A percentile compares a stretch with the other conserved stretches of the same genome.
phyloP scores from a whole-genome alignment of 2,329 filamentous ascomycete genomes.

The Pseudohalonectria lignicola region DNA sequence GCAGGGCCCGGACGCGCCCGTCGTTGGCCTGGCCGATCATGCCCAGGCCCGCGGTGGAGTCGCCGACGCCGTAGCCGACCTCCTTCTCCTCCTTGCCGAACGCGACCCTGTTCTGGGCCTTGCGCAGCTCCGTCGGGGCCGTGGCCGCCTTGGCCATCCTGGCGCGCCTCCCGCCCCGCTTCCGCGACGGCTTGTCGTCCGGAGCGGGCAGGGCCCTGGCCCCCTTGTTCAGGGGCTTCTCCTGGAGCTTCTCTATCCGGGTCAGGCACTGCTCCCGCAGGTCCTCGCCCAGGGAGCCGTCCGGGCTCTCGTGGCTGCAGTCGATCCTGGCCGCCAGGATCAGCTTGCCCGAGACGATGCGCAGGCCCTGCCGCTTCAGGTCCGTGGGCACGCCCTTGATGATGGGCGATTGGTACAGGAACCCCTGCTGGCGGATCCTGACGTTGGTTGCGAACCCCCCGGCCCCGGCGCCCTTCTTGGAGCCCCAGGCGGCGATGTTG shows the following conservation, averaged over 20 bases:
- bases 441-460: constrained; percentile 87
- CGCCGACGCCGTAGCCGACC: constrained; percentile 78
- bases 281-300: constrained; percentile 74
- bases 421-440: constrained; percentile 82
- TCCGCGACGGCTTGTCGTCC: constrained; percentile 88
- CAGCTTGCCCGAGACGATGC: constrained; percentile 87
- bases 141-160: constrained; percentile 93
- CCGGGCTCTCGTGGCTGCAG: constrained; percentile 66
- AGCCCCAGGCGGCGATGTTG: constrained; percentile 84
- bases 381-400: constrained; percentile 78
- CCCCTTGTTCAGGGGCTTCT: constrained; percentile 83
- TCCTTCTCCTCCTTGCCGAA: constrained; percentile 95
- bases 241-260: constrained; percentile 83
- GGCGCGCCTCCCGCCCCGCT: constrained; percentile 81
- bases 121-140: constrained; percentile 92
- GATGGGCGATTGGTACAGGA: constrained; percentile 83
- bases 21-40: constrained; percentile 90
- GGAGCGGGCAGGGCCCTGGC: constrained; percentile 78
- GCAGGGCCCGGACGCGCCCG: constrained; percentile 76
- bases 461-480: constrained; percentile 66
- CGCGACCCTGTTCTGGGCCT: constrained; percentile 90
- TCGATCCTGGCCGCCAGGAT: constrained; percentile 90
- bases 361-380: constrained; percentile 85
- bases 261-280: constrained; percentile 75
- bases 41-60: constrained; percentile 76